Evolutionary conservation across 2,329 filamentous ascomycete species (phyloP), one percentile per base, ranked within the genome.

Genomic region (Alternaria brassicicola): DNA sequence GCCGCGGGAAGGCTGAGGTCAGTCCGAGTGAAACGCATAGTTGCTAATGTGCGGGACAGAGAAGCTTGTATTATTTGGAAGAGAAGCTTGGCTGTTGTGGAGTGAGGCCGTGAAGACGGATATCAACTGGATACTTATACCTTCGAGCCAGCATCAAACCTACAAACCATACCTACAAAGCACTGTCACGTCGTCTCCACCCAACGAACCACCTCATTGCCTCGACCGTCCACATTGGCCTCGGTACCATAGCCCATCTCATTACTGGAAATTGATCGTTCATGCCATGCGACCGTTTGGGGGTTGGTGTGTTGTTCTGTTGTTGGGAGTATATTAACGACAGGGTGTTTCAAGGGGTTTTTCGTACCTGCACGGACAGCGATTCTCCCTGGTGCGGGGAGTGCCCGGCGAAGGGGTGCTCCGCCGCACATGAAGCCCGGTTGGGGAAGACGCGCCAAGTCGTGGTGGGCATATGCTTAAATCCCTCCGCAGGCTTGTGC

Each of bases 361-460:
- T 17, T 23, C 13, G 26, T 45, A 30, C 25, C 42, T 36, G 50
- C 50, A 53, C 55, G 55, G 55, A 43, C 55, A 17, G 28, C 17
- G 48, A 57, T 57, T 47, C 49, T 57, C 55, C 55, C 49, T 48
- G 54, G 48, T 57, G 55, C 50, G 50, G 55, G 55, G 55, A 42
- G 41, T 38, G 19, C 23, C 21, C 55, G 28, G 35, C 49, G 47
- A 41, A 35, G 41, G 28, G 33, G 7, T 28, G 10, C 26, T n/a
- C 26, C 39, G 31, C 48, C 41, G 54, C 21, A 6, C 28, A 10
- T n/a, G 19, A 57, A 28, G 28, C 42, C 39, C 43, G 43, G 28
- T 33, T 46, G 43, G 43, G 17, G 17, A 33, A 46, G 28, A 38
- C 35, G 17, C 26, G 26, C 19, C 43, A 46, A 46, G 43, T 31